Evolutionary conservation across 805 yeast species (phyloP), one percentile per base, ranked within the genome.

Genomic region (Wickerhamiella occidentalis): DNA sequence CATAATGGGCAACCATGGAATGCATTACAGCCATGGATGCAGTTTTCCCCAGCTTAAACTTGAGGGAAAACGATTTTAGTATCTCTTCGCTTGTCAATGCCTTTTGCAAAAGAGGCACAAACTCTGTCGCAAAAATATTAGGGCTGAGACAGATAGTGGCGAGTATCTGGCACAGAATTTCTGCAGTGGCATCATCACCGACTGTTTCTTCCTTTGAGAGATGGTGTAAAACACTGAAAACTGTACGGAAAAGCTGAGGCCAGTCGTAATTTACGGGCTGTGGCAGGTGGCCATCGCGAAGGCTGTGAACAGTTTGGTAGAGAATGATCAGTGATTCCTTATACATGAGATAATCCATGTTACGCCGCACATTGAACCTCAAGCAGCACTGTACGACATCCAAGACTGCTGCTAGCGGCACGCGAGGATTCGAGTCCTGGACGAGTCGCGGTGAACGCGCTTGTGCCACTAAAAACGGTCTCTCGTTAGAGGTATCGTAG

Each of bases 231-330:
- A 67, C 41, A 11, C 62, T 55, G 18, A 62, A 48, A 13, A 66
- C 40, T 2, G 69, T 58, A 43, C 54, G 57, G 68, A 70, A 68
- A 30, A 69, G 55, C 44, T 65, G 68, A 8, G 57, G 49, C 73
- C 73, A 68, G 52, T 64, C 62, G 50, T 68, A 68, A 19, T 13
- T 47, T 48, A 46, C 53, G 28, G 59, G 51, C 1, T 47, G 41
- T 33, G 38, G 38, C 19, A 33, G 11, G 19, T 33, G 18, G 9
- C 26, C 30, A 21, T 26, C 33, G 17, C 41, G 35, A 18, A 61
- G 49, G 18, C 52, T 46, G 11, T 53, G 50, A 6, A 59, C 37
- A 2, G 54, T 51, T 51, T 60, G 66, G 50, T 58, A 56, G 28
- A 59, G 36, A 7, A 53, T 42, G 3, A 49, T 51, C 6, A 62